phyloP scores from a whole-genome alignment of 345 rosid species.

The Litchi chinensis region DNA sequence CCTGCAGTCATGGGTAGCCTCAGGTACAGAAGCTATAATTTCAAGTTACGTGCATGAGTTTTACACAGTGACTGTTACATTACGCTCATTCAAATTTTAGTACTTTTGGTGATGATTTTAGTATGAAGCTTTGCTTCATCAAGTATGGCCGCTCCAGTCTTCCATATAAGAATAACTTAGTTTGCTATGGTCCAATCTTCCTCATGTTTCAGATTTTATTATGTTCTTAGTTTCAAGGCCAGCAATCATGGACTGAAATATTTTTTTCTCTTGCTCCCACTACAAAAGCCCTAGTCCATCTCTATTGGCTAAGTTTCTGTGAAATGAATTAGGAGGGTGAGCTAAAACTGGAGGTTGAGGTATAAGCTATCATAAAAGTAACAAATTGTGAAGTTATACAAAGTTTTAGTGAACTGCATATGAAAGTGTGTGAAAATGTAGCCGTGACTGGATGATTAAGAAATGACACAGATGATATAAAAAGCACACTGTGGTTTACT shows the following conservation, averaged over 20 bases:
- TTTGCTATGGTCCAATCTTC: background rate
- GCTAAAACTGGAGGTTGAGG: background rate
- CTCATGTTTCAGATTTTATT: background rate
- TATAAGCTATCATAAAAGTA: background rate
- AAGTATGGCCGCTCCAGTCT: background rate
- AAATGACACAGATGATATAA: background rate
- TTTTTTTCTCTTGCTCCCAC: background rate
- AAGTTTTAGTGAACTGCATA: background rate
- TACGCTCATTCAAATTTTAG: background rate
- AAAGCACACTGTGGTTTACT: background rate
- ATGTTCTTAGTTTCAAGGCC: background rate
- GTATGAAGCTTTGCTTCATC: slow-evolving; percentile 15
- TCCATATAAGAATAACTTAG: background rate
- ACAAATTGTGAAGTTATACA: background rate
- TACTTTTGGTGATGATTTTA: background rate
- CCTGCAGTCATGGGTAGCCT: background rate
- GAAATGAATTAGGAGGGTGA: background rate
- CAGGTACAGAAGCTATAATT: background rate
- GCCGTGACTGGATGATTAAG: background rate
- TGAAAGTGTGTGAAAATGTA: background rate
- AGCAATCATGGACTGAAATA: too few species aligned
- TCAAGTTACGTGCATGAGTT: background rate
- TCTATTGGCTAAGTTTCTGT: background rate
- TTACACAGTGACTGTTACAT: background rate
- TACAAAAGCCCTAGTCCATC: background rate